Base-by-base conservation (phyloP, 2,329 filamentous ascomycete genomes). In the Microsporum ferrugineum region DNA sequence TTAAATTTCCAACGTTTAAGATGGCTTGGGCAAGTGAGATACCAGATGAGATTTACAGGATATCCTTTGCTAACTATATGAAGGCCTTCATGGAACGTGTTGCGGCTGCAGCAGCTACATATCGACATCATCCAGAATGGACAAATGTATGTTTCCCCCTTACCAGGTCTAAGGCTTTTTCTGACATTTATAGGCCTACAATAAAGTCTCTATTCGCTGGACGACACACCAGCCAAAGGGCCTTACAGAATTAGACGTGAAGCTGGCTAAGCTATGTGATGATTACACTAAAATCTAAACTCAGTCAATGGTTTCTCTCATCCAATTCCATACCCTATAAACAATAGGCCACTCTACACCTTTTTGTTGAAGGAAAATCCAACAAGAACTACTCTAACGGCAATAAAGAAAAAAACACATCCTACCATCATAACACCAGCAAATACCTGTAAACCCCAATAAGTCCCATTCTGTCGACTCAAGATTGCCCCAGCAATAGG, bases 401-500 rank as follows among this genome's bases (percentile, higher is more conserved):
- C 65, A 5, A 77, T 53, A 63, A 76, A 79, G 8, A 73, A 63
- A 3, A 69, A 59, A 38, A 72, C 71, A n/a, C 79, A 79, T 4
- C 68, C 72, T 31, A 77, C 55, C 69, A 81, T 76, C 62, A 80
- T 73, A 14, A 82, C 71, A 1, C 86, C 87, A 55, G 81, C 80
- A 68, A 88, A 89, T 1, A 88, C 74, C 73, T 88, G 84, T 63
- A 88, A 66, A 1, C 82, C 81, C 17, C 81, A 73, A 64, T 81
- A 88, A 5, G 71, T 71, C 1, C 84, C 84, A 51, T 79, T 60
- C 27, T 63, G 63, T 65, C 81, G 77, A 2, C 73, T 71, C 12
- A 70, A 69, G 6, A 87, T 75, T 27, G 87, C 76, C 8, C 82
- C 84, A 5, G 86, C 86, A 66, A 89, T 86, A 0, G 87, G 87